These are phyloP conservation scores for Mycena crocata DNA, from an alignment of 768 basidiomycete species.

Conservation along the genomic window DNA sequence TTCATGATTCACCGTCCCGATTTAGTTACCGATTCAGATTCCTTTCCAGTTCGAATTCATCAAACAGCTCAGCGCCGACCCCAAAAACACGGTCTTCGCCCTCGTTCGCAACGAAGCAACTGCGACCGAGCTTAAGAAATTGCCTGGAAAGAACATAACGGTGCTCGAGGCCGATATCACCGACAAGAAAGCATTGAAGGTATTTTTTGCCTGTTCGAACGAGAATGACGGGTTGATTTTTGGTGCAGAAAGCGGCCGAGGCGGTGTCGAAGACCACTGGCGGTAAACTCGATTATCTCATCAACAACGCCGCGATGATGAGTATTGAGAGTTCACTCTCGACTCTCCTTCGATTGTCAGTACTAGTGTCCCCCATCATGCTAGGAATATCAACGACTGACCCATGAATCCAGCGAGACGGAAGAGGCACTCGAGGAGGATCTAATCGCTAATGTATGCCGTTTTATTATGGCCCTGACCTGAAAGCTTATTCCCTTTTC, in stretches of 20 bases:
- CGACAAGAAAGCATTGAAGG: constrained; percentile 22
- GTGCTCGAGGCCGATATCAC: constrained; percentile 26
- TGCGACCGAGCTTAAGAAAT: constrained; percentile 19
- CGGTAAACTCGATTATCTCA: constrained; percentile 27
- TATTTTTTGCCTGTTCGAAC: constrained; percentile 20
- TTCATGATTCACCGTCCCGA: constrained; percentile 12
- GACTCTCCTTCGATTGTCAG: no score
- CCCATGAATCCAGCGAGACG: constrained; percentile 19
- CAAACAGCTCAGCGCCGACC: constrained; percentile 26
- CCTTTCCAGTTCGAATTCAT: constrained; percentile 27
- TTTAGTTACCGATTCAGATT: constrained; percentile 14
- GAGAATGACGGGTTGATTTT: constrained; percentile 12
- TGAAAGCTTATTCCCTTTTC: no score
- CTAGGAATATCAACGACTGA: constrained; percentile 24
- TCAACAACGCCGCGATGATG: constrained; percentile 23
- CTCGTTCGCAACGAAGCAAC: constrained; percentile 24
- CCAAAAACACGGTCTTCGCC: constrained; percentile 24
- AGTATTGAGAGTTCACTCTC: no score
- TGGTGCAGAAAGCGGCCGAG: constrained; percentile 19
- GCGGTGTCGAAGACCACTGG: constrained; percentile 19
- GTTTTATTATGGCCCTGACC: no score
- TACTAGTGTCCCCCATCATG: no score
- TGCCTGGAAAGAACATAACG: constrained; percentile 15
- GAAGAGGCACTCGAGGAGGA: constrained; percentile 24
- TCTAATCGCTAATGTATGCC: constrained; percentile 27